Base-by-base conservation (phyloP, 108 stramenopile species). In the Pseudonitzschia delicatissima region DNA sequence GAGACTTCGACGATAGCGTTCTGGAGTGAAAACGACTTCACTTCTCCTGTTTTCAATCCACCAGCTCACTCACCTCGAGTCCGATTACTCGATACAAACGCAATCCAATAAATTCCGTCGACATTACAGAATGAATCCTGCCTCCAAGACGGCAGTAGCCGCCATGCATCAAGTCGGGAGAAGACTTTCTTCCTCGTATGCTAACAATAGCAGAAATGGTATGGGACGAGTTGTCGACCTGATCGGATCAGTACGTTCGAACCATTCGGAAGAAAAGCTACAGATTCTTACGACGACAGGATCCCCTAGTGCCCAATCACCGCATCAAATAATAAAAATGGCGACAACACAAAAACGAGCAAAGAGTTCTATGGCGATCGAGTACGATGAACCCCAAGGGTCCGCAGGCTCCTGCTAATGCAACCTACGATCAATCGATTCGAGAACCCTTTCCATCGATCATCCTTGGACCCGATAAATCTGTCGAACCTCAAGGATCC, bases 371-470 rank as follows among this genome's bases (percentile, higher is more conserved):
- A 31, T 55, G 53, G 53, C 53, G 6, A 34, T 33, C 5, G 31
- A 33, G 5, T 31, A 33, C 1, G 32, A 33, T 33, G 31, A 55
- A 28, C 11, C 29, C 15, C 29, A 33, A 17, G 23, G 23, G n/a
- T 17, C 23, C 1, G 47, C 17, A 23, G 47, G 34, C 42, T 18
- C 45, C 62, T 12, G 72, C 76, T 8, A 68, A 74, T 50, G 58
- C 82, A n/a, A 28, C 82, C 40, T 81, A 58, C 52, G 72, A 71
- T 39, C 73, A 81, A 57, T 69, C 77, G 5, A 45, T 79, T 5
- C 69, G 76, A 13, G 27, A 64, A 31, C 23, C 59, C 25, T 94
- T 94, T 57, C 92, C 92, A 9, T 91, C 87, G 2, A 66, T 94
- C 32, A 39, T 94, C 1, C 83, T 91, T 49, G 83, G 87, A 0